phyloP scores from a whole-genome alignment of 441 rosid genomes.

The Euphorbia celastroides region DNA sequence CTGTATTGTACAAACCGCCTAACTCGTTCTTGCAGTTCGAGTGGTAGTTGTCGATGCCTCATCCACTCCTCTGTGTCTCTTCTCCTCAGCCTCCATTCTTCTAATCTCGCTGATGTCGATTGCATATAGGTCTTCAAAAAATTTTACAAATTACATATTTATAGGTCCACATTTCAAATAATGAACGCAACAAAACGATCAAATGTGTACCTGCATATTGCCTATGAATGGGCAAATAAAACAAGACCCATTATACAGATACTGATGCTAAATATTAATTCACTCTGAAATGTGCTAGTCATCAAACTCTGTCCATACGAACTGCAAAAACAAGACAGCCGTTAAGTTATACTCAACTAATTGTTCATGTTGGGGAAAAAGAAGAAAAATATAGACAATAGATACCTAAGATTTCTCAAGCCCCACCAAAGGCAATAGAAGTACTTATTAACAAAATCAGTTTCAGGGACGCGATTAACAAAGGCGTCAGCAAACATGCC shows the following conservation, averaged over 20 bases:
- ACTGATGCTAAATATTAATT: conserved; percentile 59
- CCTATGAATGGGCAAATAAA: conserved; percentile 79
- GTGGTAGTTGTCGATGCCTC: conserved; percentile 83
- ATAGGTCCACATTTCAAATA: background rate
- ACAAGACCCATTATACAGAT: conserved; percentile 70
- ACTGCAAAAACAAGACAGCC: conserved; percentile 31
- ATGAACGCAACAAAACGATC: background rate
- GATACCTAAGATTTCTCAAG: conserved; percentile 70
- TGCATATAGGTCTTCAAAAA: conserved; percentile 59
- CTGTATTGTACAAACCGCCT: conserved; percentile 78
- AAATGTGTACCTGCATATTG: conserved; percentile 62
- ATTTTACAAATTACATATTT: background rate
- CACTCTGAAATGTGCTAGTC: conserved; percentile 59
- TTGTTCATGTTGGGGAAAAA: background rate
- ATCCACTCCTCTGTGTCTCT: conserved; percentile 96
- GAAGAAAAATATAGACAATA: no score
- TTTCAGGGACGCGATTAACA: conserved; percentile 50
- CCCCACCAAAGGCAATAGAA: conserved; percentile 99
- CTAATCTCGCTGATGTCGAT: conserved; percentile 73
- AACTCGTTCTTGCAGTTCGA: conserved; percentile 68
- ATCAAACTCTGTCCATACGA: conserved; percentile 77
- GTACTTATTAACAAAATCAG: conserved; percentile 46
- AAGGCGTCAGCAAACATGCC: conserved; percentile 82
- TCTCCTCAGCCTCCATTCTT: conserved; percentile 77
- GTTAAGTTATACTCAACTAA: background rate